phyloP scores from a whole-genome alignment of 2,329 filamentous ascomycete species.

The Trichoderma sp. region DNA sequence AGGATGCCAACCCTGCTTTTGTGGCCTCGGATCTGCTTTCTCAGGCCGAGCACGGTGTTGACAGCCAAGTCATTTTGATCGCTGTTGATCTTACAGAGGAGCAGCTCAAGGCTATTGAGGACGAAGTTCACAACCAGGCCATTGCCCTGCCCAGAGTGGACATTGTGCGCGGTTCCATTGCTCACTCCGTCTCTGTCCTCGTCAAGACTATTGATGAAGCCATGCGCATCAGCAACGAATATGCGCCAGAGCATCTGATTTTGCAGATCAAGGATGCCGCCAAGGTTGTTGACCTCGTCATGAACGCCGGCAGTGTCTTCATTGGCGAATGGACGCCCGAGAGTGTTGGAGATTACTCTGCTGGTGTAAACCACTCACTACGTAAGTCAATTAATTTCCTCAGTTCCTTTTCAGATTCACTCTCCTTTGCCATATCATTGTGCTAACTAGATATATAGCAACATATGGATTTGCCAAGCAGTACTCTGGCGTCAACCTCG shows the following conservation, averaged over 20 bases:
- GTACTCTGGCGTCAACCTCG: conserved; percentile 95
- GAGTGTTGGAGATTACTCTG: conserved; percentile 96
- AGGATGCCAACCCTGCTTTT: conserved; percentile 83
- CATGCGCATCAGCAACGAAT: conserved; percentile 82
- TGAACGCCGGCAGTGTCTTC: conserved; percentile 95
- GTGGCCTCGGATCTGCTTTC: conserved; percentile 92
- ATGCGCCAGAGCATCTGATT: conserved; percentile 95
- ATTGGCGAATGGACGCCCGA: conserved; percentile 96
- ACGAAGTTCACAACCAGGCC: conserved; percentile 86
- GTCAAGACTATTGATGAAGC: conserved; percentile 70
- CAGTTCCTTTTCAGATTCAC: neutral
- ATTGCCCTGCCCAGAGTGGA: conserved; percentile 84
- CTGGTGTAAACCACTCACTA: conserved; percentile 94
- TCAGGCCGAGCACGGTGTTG: conserved; percentile 94
- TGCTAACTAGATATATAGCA: conserved; percentile 49
- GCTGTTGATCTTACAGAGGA: conserved; percentile 74
- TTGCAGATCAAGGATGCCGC: conserved; percentile 80
- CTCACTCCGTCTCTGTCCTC: conserved; percentile 84
- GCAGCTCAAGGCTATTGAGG: conserved; percentile 78
- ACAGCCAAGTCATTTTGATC: conserved; percentile 91
- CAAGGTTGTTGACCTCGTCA: conserved; percentile 70
- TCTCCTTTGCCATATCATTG: neutral
- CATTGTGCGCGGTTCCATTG: conserved; percentile 86
- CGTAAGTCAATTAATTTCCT: conserved; percentile 60
- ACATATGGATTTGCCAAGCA: conserved; percentile 98